Percentiles rank a stretch among this genome's conserved stretches.
These are phyloP conservation scores for Monilinia fructicola DNA, from an alignment of 2,329 filamentous ascomycete species.

Conservation along the genomic window DNA sequence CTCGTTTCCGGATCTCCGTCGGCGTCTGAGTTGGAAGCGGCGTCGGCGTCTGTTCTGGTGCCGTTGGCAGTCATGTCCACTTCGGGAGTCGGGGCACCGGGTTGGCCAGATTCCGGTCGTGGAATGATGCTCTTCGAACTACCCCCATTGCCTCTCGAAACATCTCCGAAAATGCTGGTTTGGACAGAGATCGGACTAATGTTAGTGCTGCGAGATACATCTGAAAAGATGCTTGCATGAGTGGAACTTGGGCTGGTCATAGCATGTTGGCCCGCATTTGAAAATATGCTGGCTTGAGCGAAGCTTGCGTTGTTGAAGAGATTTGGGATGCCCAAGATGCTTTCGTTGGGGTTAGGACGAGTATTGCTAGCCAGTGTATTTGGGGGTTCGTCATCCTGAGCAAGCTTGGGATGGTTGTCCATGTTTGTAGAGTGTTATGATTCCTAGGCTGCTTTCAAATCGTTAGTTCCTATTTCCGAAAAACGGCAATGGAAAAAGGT, in stretches of 20 bases:
- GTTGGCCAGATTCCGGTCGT: not conserved
- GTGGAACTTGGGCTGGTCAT: not conserved
- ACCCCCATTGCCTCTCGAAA: too few species aligned
- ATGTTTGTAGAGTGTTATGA: not conserved
- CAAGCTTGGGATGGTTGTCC: not conserved
- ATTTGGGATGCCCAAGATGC: constrained; percentile 5
- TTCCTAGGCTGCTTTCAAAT: not conserved
- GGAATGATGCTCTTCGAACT: not conserved
- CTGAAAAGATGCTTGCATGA: not conserved
- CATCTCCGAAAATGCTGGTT: not conserved
- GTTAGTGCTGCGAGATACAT: not conserved
- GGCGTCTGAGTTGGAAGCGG: not conserved
- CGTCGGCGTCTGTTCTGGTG: not conserved
- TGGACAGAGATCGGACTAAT: not conserved
- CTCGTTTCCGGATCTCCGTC: not conserved
- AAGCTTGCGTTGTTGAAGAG: constrained; percentile 14
- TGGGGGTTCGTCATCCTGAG: not conserved
- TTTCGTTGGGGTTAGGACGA: not conserved
- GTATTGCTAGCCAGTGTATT: too few species aligned
- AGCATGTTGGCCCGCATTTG: not conserved
- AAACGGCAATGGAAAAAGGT: not conserved
- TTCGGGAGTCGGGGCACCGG: not conserved
- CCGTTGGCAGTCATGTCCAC: not conserved
- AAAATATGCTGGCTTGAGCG: not conserved
- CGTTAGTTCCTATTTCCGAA: not conserved